phyloP scores from a whole-genome alignment of 2,329 filamentous ascomycete genomes.

The Pseudogymnoascus sp. region DNA sequence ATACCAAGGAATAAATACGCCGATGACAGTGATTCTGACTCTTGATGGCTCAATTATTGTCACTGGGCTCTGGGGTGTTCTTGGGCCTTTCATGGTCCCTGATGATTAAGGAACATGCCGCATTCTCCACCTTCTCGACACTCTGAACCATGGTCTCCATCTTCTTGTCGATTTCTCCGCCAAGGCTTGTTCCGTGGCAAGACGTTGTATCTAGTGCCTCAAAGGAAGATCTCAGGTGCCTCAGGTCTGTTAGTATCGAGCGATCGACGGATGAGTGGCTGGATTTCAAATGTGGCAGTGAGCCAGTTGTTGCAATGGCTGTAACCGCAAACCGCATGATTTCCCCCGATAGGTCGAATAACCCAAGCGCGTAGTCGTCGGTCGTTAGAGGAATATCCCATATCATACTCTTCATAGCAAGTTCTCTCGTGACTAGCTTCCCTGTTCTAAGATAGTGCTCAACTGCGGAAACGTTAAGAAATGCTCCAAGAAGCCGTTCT shows the following conservation, averaged over 20 bases:
- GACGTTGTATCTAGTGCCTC: slow-evolving; percentile 57
- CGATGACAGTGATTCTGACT: neutral
- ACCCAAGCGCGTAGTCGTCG: slow-evolving; percentile 80
- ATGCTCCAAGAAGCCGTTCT: neutral
- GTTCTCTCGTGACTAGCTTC: slow-evolving; percentile 58
- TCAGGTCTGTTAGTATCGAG: slow-evolving; percentile 71
- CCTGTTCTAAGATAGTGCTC: slow-evolving; percentile 77
- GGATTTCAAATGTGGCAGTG: slow-evolving; percentile 32
- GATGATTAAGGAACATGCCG: slow-evolving; percentile 80
- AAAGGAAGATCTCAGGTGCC: slow-evolving; percentile 66
- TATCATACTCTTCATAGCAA: slow-evolving; percentile 43
- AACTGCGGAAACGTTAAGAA: slow-evolving; percentile 31
- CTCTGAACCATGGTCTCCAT: slow-evolving; percentile 77
- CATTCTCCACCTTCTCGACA: slow-evolving; percentile 87
- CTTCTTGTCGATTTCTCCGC: slow-evolving; percentile 65
- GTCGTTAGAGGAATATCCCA: slow-evolving; percentile 57
- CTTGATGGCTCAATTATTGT: neutral
- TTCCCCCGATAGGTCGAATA: slow-evolving; percentile 93
- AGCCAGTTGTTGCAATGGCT: slow-evolving; percentile 60
- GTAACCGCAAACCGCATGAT: slow-evolving; percentile 96
- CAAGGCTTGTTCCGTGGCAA: slow-evolving; percentile 43
- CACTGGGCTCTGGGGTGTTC: neutral
- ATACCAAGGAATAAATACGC: neutral
- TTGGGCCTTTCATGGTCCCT: slow-evolving; percentile 65
- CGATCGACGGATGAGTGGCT: slow-evolving; percentile 30